Conservation (phyloP, 2,329 filamentous ascomycete species). For the Colletotrichum karsti region DNA sequence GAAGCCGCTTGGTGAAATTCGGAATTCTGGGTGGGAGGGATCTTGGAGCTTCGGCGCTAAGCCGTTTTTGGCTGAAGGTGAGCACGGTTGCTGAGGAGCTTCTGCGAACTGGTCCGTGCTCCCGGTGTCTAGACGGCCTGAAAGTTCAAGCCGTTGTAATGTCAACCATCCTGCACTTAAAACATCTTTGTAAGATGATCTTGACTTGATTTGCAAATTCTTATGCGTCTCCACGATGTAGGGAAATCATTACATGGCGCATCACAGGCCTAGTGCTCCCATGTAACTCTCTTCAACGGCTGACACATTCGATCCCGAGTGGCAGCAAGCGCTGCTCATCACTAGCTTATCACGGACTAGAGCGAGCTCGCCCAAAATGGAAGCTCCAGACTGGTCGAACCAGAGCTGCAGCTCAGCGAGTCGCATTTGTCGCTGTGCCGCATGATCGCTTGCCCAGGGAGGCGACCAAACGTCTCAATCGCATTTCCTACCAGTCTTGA, state of each 20-base stretch:
- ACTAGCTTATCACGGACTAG: background rate
- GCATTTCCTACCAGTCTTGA: background rate
- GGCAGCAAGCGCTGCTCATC: background rate
- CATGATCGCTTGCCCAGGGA: background rate
- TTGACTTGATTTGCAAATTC: no score
- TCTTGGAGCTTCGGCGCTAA: conserved; percentile 21
- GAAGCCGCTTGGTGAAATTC: conserved; percentile 22
- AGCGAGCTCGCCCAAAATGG: background rate
- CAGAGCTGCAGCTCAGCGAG: background rate
- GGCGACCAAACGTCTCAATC: background rate
- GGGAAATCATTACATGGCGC: no score
- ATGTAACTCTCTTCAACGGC: no score
- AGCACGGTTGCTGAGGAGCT: background rate
- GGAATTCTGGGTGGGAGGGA: conserved; percentile 17
- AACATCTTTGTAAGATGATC: no score
- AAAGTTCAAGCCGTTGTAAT: no score
- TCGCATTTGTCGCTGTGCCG: background rate
- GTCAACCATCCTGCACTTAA: no score
- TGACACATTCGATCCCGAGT: no score
- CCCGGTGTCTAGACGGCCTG: no score
- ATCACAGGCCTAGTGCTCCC: no score
- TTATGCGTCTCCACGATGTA: no score
- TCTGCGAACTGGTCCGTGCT: conserved; percentile 1
- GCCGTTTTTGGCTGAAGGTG: background rate
- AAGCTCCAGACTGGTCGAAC: background rate